Conservation (phyloP, 164 flowering plant species). For the Aristolochia californica region DNA sequence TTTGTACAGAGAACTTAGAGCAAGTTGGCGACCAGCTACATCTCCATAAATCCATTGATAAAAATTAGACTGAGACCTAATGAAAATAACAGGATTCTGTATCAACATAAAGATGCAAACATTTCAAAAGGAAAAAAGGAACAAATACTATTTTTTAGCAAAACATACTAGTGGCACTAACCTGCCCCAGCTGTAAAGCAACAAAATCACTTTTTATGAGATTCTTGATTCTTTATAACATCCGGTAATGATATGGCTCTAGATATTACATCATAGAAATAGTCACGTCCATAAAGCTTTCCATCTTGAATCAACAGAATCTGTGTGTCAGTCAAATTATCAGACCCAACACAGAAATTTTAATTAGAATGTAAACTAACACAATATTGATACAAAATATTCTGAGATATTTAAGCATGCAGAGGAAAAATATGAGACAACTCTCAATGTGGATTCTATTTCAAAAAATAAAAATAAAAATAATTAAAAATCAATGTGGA, state of each 20-base stretch:
- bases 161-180: constrained; percentile 9
- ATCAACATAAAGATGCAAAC: constrained; percentile 1
- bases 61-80: constrained; percentile 15
- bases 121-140: background rate
- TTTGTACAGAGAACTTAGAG: constrained; percentile 86
- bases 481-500: too few relatives aligned
- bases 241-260: constrained; percentile 71
- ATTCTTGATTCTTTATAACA: constrained; percentile 35
- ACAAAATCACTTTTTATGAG: constrained; percentile 58
- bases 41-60: constrained; percentile 5
- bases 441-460: too few relatives aligned
- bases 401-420: background rate
- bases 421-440: too few relatives aligned
- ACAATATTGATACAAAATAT: background rate
- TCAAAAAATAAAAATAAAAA: too few relatives aligned
- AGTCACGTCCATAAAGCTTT: constrained; percentile 81
- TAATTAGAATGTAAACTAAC: background rate
- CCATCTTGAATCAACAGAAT: constrained; percentile 86
- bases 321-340: constrained; percentile 31
- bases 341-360: constrained; percentile 10
- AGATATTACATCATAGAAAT: constrained; percentile 53
- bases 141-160: background rate
- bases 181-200: constrained; percentile 81
- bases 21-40: constrained; percentile 59
- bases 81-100: background rate